These are phyloP conservation scores for Cronartium ribicola DNA, from an alignment of 1,284 basidiomycete genomes.

Conservation along the genomic window DNA sequence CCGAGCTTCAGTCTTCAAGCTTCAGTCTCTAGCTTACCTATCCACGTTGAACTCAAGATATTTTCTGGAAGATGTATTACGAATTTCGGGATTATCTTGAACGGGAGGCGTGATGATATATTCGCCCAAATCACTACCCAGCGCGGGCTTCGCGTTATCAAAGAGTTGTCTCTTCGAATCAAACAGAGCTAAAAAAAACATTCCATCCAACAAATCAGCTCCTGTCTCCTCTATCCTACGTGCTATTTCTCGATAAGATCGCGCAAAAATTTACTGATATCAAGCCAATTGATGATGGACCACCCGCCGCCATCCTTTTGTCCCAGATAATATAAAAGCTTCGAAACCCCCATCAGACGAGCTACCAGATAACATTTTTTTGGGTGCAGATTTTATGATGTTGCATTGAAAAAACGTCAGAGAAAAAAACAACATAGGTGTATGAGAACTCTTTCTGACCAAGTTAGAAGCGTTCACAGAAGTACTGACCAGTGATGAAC, in stretches of 20 bases:
- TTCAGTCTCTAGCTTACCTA: too few relatives aligned
- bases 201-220: neutral
- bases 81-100: neutral
- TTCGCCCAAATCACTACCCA: neutral
- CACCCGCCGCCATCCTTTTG: slow-evolving; percentile 27
- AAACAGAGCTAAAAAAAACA: neutral
- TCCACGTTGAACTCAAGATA: slow-evolving; percentile 1
- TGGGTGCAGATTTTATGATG: neutral
- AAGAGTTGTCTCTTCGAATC: neutral
- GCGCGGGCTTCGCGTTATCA: neutral
- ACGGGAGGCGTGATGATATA: neutral
- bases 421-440: too few relatives aligned
- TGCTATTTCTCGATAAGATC: neutral
- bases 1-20: too few relatives aligned
- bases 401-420: too few relatives aligned
- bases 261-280: slow-evolving; percentile 17
- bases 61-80: neutral
- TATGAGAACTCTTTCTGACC: neutral
- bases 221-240: neutral
- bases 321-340: slow-evolving; percentile 22
- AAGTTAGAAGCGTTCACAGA: neutral
- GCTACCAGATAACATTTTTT: neutral
- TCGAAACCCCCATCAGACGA: slow-evolving; percentile 20
- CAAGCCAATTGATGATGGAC: slow-evolving; percentile 34
- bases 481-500: slow-evolving; percentile 24